Evolutionary conservation across 2,329 filamentous ascomycete species (phyloP).

Genomic region (Fusarium burgessii): DNA sequence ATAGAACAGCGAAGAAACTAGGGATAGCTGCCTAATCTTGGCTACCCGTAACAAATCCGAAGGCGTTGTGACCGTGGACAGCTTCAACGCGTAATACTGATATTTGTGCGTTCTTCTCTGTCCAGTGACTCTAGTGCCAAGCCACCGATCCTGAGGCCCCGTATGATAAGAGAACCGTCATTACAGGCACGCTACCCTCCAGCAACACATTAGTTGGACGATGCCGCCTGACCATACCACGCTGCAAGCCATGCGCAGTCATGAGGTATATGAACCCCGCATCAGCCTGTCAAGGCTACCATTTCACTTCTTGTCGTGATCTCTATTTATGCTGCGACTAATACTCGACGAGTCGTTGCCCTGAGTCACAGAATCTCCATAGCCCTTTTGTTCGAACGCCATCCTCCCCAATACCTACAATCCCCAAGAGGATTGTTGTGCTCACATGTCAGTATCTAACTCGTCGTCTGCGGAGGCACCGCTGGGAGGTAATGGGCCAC

Average conservation of each 20-base stretch:
- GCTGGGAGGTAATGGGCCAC: not conserved
- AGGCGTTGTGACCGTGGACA: not conserved
- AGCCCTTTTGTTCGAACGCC: not conserved
- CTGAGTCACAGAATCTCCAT: not conserved
- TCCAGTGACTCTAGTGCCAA: not conserved
- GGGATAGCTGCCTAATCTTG: not conserved
- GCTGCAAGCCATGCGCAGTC: not conserved
- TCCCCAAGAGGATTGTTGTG: no score
- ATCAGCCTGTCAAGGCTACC: not conserved
- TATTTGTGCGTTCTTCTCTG: not conserved
- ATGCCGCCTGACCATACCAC: not conserved
- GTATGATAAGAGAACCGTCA: not conserved
- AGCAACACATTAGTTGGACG: not conserved
- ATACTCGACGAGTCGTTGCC: not conserved
- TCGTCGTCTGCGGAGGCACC: not conserved
- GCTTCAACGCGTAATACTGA: not conserved
- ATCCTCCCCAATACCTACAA: not conserved
- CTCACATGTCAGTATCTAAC: not conserved
- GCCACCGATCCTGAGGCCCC: no score
- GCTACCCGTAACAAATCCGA: not conserved
- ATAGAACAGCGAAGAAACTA: not conserved
- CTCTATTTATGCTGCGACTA: not conserved
- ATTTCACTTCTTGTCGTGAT: not conserved
- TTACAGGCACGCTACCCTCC: not conserved
- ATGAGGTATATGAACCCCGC: not conserved